Conservation (phyloP, 116 monocot genomes). For the Cymodocea nodosa region DNA sequence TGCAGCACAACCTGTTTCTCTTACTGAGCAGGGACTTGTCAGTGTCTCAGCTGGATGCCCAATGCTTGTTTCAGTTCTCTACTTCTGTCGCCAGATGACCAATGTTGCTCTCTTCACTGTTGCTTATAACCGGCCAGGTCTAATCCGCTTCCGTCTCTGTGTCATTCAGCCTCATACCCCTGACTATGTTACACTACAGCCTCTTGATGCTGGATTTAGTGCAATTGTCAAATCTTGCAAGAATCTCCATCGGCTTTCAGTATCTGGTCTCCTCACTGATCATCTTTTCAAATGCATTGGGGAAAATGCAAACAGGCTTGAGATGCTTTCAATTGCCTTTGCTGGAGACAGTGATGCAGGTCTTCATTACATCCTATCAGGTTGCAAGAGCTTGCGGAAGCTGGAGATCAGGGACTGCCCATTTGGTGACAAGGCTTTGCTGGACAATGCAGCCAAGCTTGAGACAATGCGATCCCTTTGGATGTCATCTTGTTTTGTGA, state of each 20-base stretch:
- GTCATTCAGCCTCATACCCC: conserved; percentile 74
- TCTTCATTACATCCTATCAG: conserved; percentile 71
- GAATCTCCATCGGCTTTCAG: conserved; percentile 55
- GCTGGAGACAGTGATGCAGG: conserved; percentile 76
- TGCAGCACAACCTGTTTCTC: conserved; percentile 27
- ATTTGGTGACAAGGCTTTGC: conserved; percentile 70
- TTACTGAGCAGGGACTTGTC: conserved; percentile 79
- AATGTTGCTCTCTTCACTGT: conserved; percentile 64
- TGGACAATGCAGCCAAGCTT: conserved; percentile 56
- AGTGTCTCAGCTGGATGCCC: conserved; percentile 61
- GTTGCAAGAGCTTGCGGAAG: conserved; percentile 68
- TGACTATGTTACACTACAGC: conserved; percentile 50
- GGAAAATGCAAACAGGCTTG: conserved; percentile 33
- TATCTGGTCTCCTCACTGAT: conserved; percentile 85
- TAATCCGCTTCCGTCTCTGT: conserved; percentile 74
- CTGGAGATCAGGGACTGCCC: conserved; percentile 92
- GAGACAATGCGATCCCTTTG: conserved; percentile 99
- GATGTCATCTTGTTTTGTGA: conserved; percentile 87
- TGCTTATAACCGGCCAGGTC: conserved; percentile 52
- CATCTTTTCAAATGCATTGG: conserved; percentile 61
- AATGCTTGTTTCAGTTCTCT: conserved; percentile 60
- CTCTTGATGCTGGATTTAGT: conserved; percentile 68
- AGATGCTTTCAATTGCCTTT: conserved; percentile 92
- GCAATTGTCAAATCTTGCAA: conserved; percentile 77
- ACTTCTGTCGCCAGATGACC: conserved; percentile 90